Percentiles rank a stretch among this genome's conserved stretches.
Evolutionary conservation across 2,329 filamentous ascomycete species (phyloP).

Genomic region (Arthrocladium fulminans): DNA sequence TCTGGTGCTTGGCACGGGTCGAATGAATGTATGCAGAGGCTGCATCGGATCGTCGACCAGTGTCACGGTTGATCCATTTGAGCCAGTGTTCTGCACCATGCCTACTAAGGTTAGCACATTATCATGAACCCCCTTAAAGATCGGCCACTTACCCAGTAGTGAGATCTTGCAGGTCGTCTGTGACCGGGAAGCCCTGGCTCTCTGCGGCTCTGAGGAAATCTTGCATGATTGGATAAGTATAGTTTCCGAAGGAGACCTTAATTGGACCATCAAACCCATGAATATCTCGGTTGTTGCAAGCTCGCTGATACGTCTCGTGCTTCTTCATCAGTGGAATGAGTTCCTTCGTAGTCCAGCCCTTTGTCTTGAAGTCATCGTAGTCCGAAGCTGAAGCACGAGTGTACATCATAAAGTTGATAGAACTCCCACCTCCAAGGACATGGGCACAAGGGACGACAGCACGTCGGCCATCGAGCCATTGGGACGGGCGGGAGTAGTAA

Average conservation of each 20-base stretch:
- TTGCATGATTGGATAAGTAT: slow-evolving; percentile 73
- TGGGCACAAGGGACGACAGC: slow-evolving; percentile 69
- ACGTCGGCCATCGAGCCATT: slow-evolving; percentile 61
- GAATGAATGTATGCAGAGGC: slow-evolving; percentile 72
- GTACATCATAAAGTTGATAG: slow-evolving; percentile 72
- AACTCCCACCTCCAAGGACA: slow-evolving; percentile 62
- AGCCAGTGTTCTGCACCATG: slow-evolving; percentile 74
- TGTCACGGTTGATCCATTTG: slow-evolving; percentile 68
- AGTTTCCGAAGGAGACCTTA: slow-evolving; percentile 73
- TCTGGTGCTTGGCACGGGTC: slow-evolving; percentile 60
- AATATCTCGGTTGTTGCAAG: slow-evolving; percentile 51
- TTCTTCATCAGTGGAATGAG: slow-evolving; percentile 70
- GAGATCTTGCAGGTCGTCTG: slow-evolving; percentile 69
- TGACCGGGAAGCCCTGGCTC: slow-evolving; percentile 63
- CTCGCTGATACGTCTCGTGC: slow-evolving; percentile 66
- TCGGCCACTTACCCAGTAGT: slow-evolving; percentile 28
- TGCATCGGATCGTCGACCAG: slow-evolving; percentile 63
- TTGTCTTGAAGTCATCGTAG: slow-evolving; percentile 64
- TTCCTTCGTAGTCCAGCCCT: slow-evolving; percentile 71
- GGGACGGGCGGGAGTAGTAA: slow-evolving; percentile 66
- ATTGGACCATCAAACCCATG: slow-evolving; percentile 74
- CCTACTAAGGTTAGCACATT: slow-evolving; percentile 16
- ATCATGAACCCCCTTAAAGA: neutral
- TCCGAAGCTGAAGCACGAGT: slow-evolving; percentile 62
- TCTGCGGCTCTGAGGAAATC: slow-evolving; percentile 67